These are phyloP conservation scores for Lasiodiplodia theobromae DNA, from an alignment of 2,329 filamentous ascomycete genomes.

Conservation along the genomic window DNA sequence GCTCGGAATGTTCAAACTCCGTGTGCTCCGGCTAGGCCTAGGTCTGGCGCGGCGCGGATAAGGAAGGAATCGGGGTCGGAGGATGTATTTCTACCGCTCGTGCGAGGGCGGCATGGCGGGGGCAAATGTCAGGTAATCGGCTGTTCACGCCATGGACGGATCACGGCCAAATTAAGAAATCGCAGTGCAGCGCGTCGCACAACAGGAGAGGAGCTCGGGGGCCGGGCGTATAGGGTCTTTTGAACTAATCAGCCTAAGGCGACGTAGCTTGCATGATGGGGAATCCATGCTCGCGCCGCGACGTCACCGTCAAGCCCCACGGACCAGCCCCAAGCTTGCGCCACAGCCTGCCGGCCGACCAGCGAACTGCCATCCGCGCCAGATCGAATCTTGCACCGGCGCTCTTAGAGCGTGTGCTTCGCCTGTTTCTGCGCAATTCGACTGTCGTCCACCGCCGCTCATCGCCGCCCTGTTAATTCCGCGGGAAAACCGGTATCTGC, in stretches of 20 bases:
- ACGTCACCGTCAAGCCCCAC: slow-evolving; percentile 22
- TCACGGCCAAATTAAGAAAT: not conserved
- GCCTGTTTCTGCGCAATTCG: not conserved
- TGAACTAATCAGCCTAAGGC: slow-evolving; percentile 18
- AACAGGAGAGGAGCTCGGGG: slow-evolving; percentile 5
- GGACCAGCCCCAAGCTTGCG: slow-evolving; percentile 20
- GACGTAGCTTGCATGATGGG: slow-evolving; percentile 24
- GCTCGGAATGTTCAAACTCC: slow-evolving; percentile 22
- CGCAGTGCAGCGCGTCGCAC: not conserved
- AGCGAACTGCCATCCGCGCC: not conserved
- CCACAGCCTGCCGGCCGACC: slow-evolving; percentile 5
- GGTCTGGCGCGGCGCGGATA: slow-evolving; percentile 10
- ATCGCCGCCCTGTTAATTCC: not conserved
- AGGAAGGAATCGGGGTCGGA: slow-evolving; percentile 10
- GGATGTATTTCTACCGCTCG: slow-evolving; percentile 15
- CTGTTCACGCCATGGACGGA: not conserved
- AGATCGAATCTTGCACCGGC: not conserved
- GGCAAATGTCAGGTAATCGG: slow-evolving; percentile 4
- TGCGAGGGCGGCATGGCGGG: slow-evolving; percentile 19
- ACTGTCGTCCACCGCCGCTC: not conserved
- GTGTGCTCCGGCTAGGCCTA: slow-evolving; percentile 14
- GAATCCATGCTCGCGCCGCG: slow-evolving; percentile 11
- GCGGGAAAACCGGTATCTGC: not conserved
- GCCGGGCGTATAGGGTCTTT: slow-evolving; percentile 5
- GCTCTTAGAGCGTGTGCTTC: not conserved